Evolutionary conservation across 1,139 yeast species (phyloP).

Genomic region (Hyphopichia pseudoburtonii): DNA sequence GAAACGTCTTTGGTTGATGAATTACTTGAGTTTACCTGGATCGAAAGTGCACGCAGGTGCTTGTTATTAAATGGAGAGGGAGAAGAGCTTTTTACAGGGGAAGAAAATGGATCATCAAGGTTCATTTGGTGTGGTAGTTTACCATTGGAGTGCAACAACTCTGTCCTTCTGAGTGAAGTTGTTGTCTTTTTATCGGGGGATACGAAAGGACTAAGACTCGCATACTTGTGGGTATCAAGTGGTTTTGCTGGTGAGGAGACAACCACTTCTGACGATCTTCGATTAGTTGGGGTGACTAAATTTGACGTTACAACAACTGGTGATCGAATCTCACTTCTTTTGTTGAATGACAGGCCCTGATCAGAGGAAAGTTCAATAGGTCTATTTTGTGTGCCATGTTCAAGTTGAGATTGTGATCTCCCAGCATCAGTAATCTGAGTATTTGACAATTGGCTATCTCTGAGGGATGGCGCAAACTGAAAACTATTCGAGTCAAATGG

Average conservation of each 20-base stretch:
- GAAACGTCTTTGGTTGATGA: constrained; percentile 2
- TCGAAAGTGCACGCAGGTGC: too few species aligned
- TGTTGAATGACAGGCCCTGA: neutral
- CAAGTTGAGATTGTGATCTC: too few species aligned
- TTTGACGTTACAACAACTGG: neutral
- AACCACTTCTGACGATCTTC: neutral
- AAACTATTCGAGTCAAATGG: neutral
- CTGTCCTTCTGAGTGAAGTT: too few species aligned
- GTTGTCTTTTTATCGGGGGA: neutral
- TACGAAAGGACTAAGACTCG: neutral
- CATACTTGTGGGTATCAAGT: neutral
- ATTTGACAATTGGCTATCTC: too few species aligned
- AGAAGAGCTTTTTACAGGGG: too few species aligned
- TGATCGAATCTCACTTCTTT: neutral
- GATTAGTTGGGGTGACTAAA: neutral
- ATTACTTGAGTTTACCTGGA: neutral
- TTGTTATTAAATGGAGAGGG: too few species aligned
- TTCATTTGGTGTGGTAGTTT: too few species aligned
- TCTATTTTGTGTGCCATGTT: neutral
- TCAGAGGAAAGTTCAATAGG: neutral
- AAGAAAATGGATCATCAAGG: too few species aligned
- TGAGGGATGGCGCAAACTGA: neutral
- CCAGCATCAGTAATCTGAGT: too few species aligned
- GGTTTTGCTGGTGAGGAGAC: neutral
- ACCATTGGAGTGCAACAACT: too few species aligned